Percentiles rank a stretch among this genome's conserved stretches.
Evolutionary conservation across 495 filamentous ascomycete genomes (phyloP).

Genomic region (Penicillium lagena): DNA sequence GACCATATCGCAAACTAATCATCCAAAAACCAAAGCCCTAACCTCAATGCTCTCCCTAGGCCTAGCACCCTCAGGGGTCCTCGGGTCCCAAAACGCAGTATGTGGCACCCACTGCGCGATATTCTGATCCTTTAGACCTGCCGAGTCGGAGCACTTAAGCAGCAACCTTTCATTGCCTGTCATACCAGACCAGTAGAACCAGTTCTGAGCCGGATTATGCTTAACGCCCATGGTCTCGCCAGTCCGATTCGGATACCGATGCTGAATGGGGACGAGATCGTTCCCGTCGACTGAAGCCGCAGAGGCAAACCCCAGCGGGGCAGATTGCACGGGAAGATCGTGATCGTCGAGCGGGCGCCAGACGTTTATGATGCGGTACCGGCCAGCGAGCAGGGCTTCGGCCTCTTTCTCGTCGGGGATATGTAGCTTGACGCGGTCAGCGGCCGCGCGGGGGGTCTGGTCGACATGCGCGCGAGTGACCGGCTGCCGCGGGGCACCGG

Average conservation of each 20-base stretch:
- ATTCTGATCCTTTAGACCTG: conserved; percentile 39
- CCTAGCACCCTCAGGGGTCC: conserved; percentile 52
- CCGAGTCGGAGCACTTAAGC: conserved; percentile 72
- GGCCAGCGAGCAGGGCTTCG: conserved; percentile 46
- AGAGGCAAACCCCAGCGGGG: conserved; percentile 67
- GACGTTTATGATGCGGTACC: conserved; percentile 82
- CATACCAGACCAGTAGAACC: conserved; percentile 80
- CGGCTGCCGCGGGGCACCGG: conserved; percentile 50
- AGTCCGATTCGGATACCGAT: conserved; percentile 64
- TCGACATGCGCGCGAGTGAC: conserved; percentile 77
- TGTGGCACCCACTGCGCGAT: conserved; percentile 67
- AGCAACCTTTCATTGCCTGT: conserved; percentile 65
- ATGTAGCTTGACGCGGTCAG: conserved; percentile 60
- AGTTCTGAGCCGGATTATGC: conserved; percentile 53
- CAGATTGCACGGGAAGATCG: conserved; percentile 58
- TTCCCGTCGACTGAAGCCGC: conserved; percentile 44
- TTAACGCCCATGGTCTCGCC: conserved; percentile 74
- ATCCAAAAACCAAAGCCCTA: conserved; percentile 77
- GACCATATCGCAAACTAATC: conserved; percentile 1
- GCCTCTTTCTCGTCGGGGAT: conserved; percentile 49
- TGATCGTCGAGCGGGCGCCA: conserved; percentile 69
- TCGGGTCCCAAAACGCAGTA: conserved; percentile 72
- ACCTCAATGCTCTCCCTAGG: conserved; percentile 82
- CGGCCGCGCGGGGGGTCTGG: conserved; percentile 62
- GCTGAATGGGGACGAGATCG: conserved; percentile 67